These are phyloP conservation scores for Neofusicoccum parvum DNA, from an alignment of 2,329 filamentous ascomycete species.

Conservation along the genomic window DNA sequence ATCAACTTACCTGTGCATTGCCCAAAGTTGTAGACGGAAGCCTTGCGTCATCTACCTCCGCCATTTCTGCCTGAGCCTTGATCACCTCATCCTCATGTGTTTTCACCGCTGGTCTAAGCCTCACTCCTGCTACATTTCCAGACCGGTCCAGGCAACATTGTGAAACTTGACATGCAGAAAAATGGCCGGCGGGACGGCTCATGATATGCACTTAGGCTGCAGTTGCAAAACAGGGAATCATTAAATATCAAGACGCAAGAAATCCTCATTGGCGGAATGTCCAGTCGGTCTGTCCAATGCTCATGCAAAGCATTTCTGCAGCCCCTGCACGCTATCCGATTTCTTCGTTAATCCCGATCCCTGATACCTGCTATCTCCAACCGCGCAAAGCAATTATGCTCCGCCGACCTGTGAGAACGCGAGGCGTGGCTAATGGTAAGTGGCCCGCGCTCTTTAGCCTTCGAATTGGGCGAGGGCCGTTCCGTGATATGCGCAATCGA, in stretches of 20 bases:
- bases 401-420: neutral
- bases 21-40: neutral
- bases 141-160: neutral
- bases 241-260: neutral
- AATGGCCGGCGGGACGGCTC: neutral
- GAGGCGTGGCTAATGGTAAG: conserved; percentile 13
- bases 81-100: neutral
- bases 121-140: neutral
- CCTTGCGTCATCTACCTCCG: neutral
- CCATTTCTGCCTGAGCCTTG: neutral
- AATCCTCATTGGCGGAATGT: neutral
- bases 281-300: neutral
- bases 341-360: conserved; percentile 7
- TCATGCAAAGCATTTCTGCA: neutral
- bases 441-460: conserved; percentile 4
- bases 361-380: neutral
- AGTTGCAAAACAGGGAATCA: neutral
- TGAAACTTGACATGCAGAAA: conserved; percentile 2
- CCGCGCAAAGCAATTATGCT: neutral
- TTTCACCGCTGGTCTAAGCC: conserved; percentile 1
- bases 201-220: conserved; percentile 8
- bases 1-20: neutral
- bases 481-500: neutral
- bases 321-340: neutral
- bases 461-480: conserved; percentile 9